phyloP scores from a whole-genome alignment of 257 asterid genomes.

The Nicotiana noctiflora region DNA sequence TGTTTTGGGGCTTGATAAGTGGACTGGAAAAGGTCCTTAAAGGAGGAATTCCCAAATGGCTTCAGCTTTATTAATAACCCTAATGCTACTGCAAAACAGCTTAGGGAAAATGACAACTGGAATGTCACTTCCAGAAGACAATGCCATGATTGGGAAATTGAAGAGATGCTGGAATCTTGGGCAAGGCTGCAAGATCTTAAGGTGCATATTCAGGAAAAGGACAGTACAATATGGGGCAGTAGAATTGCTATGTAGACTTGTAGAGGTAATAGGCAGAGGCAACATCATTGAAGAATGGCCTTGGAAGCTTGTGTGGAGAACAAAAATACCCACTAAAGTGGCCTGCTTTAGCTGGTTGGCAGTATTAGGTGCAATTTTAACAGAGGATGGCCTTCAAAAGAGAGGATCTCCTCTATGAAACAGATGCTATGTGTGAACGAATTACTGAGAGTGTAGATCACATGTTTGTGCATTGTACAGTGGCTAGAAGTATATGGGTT shows the following conservation, averaged over 20 bases:
- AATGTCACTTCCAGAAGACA: background rate
- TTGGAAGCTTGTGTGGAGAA: background rate
- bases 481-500: background rate
- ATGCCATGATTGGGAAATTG: background rate
- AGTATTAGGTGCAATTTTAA: no score
- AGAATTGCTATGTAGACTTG: background rate
- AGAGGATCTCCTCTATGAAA: no score
- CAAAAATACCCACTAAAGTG: background rate
- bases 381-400: no score
- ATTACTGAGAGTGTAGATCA: no score
- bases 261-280: background rate
- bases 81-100: background rate
- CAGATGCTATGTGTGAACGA: background rate
- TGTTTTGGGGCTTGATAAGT: background rate
- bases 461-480: background rate
- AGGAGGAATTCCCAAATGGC: background rate
- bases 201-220: background rate
- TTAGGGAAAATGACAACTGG: background rate
- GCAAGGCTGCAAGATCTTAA: background rate
- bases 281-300: background rate
- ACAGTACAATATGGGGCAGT: background rate
- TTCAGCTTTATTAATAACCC: background rate
- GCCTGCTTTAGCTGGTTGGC: background rate
- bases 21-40: background rate
- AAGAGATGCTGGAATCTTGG: background rate